These are phyloP conservation scores for Tricholoma terreum DNA, from an alignment of 768 basidiomycete genomes.

Conservation along the genomic window DNA sequence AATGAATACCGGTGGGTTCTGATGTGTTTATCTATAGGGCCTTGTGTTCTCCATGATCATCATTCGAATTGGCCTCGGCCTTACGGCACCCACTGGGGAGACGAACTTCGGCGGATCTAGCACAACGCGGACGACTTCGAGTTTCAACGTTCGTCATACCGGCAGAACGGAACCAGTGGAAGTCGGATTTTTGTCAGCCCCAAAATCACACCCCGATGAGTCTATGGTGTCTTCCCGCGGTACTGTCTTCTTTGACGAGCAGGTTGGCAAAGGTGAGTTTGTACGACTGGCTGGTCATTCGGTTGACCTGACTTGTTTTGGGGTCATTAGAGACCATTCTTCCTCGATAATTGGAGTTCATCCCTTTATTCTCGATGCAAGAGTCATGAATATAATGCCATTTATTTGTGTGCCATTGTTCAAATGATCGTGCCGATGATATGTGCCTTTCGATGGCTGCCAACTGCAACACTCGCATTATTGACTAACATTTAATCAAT, in stretches of 20 bases:
- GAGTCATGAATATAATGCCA: not conserved
- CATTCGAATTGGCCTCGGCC: conserved; percentile 35
- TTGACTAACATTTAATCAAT: too few species aligned
- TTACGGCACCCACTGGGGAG: conserved; percentile 18
- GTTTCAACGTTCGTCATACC: not conserved
- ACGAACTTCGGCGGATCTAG: not conserved
- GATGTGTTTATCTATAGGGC: conserved; percentile 11
- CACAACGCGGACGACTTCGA: not conserved
- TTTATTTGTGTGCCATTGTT: not conserved
- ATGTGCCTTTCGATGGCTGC: too few species aligned
- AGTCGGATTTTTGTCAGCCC: not conserved
- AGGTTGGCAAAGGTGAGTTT: not conserved
- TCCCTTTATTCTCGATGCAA: not conserved
- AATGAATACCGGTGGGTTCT: not conserved
- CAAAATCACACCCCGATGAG: not conserved
- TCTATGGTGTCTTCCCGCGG: not conserved
- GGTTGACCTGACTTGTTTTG: not conserved
- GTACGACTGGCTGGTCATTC: not conserved
- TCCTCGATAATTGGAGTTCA: not conserved
- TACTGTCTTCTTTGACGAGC: not conserved
- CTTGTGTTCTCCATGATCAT: conserved; percentile 40
- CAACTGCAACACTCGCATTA: too few species aligned
- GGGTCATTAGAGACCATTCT: not conserved
- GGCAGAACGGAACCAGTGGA: not conserved
- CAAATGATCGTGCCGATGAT: too few species aligned